Percentiles rank a stretch among this genome's conserved stretches.
These are phyloP conservation scores for Hymenochaete sp. DNA, from an alignment of 1,284 basidiomycete genomes.

Conservation along the genomic window DNA sequence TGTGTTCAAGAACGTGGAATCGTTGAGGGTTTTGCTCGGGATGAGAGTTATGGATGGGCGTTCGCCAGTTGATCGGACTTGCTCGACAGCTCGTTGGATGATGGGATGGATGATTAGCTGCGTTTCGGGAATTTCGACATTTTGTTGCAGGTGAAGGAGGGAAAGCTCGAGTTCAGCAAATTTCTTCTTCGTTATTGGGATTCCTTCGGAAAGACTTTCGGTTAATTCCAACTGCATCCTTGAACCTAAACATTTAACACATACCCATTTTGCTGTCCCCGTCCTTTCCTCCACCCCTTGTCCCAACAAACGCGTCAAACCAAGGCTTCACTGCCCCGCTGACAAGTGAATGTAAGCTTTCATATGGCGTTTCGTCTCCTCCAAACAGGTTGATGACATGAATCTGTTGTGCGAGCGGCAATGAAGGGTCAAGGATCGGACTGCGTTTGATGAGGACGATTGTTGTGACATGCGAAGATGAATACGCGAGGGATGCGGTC, in stretches of 20 bases:
- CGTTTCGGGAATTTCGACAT: constrained; percentile 97
- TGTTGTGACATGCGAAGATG: constrained; percentile 73
- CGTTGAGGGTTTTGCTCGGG: constrained; percentile 66
- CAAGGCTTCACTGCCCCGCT: constrained; percentile 95
- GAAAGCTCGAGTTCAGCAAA: constrained; percentile 98
- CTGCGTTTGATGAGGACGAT: constrained; percentile 93
- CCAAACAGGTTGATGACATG: constrained; percentile 92
- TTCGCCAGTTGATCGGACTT: constrained; percentile 48
- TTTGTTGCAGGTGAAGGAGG: constrained; percentile 92
- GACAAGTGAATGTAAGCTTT: constrained; percentile 92
- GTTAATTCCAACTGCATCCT: neutral
- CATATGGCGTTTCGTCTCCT: constrained; percentile 87
- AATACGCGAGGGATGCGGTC: constrained; percentile 70
- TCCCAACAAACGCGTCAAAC: constrained; percentile 93
- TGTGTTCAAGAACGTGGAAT: constrained; percentile 89
- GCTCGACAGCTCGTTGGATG: constrained; percentile 82
- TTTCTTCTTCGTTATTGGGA: constrained; percentile 98
- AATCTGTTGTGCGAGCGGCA: constrained; percentile 78
- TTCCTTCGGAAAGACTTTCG: constrained; percentile 41
- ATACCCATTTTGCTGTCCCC: constrained; percentile 79
- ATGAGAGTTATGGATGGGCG: constrained; percentile 74
- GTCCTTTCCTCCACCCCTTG: constrained; percentile 68
- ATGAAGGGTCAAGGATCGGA: constrained; percentile 70
- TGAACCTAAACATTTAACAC: constrained; percentile 20
- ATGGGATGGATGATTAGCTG: constrained; percentile 87